These are phyloP conservation scores for Cenchrus fungigraminus DNA, from an alignment of 176 grass and related monocot species.

Conservation along the genomic window DNA sequence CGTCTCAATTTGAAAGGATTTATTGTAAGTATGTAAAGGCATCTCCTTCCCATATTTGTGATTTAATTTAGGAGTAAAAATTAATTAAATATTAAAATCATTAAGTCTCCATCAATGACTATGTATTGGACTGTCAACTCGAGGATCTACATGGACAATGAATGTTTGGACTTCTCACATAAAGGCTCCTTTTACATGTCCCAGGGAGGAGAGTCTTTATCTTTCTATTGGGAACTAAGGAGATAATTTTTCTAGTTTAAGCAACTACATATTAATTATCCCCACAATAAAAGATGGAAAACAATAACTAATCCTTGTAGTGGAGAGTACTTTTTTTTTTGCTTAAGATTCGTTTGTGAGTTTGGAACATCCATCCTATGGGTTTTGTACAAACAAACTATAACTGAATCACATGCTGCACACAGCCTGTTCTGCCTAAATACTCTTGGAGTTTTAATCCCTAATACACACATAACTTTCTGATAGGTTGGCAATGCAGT, in stretches of 20 bases:
- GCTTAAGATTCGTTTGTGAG: background rate
- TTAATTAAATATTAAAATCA: too few species aligned
- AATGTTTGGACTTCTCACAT: background rate
- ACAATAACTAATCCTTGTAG: background rate
- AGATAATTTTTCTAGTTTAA: background rate
- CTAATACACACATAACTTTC: background rate
- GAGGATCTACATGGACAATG: background rate
- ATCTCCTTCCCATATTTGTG: conserved; percentile 16
- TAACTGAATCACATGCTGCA: conserved; percentile 6
- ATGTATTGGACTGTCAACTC: background rate
- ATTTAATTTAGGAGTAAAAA: background rate
- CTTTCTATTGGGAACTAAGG: background rate
- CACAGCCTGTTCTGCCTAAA: background rate
- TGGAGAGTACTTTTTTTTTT: background rate
- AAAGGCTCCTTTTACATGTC: background rate
- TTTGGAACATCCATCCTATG: background rate
- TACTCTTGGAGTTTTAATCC: background rate
- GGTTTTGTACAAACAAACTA: background rate
- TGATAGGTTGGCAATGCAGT: conserved; percentile 79
- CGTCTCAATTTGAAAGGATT: conserved; percentile 80
- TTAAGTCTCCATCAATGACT: background rate
- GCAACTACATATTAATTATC: background rate
- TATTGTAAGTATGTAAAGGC: conserved; percentile 51
- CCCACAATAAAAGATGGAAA: background rate
- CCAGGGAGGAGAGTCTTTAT: background rate